Base-by-base conservation (phyloP, 306 rosid genomes). In the Prunus kanzakura region DNA sequence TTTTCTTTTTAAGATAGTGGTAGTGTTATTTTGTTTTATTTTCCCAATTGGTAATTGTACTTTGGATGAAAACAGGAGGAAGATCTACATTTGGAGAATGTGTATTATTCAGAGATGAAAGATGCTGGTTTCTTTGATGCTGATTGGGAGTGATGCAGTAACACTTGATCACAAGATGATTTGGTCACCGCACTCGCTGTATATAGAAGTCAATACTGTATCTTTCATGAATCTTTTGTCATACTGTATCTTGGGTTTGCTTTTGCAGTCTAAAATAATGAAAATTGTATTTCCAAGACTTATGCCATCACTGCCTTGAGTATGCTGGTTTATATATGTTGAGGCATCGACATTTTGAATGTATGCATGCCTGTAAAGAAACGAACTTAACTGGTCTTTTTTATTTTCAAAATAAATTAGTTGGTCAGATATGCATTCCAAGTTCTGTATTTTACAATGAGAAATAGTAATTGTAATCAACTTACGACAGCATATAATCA, bases 81-180 rank as follows among this genome's bases (percentile, higher is more conserved):
- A 8, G 91, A 85, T 84, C 67, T 91, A 87, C 88, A 85, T 67
- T 87, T 94, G 88, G 98, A 94, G 74, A 90, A 87, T 79, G 91
- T 88, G 27, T 90, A 94, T 80, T 94, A 94, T 81, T 94, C 97
- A 18, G 97, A 94, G 80, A 94, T 94, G 98, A 94, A 91, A 88
- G 98, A 94, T 81, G 95, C 98, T 35, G 96, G 98, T 73, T 94
- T 91, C 87, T 94, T 91, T 32, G 97, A 91, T 80, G 78, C 89
- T 8, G 95, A 86, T 75, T 94, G 98, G 98, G 90, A 94, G 57
- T 88, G 86, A 90, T 64, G 79, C 54, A 60, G 55, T 50, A 35
- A 67, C 61, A 27, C 12, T 46, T 51, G 19, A 73, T 74, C 74
- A 29, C 69, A 64, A 61, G 69, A 67, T 58, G 29, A 58, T 35